Base-by-base conservation (phyloP, 2,329 filamentous ascomycete species). In the Botrytis pseudocinerea region DNA sequence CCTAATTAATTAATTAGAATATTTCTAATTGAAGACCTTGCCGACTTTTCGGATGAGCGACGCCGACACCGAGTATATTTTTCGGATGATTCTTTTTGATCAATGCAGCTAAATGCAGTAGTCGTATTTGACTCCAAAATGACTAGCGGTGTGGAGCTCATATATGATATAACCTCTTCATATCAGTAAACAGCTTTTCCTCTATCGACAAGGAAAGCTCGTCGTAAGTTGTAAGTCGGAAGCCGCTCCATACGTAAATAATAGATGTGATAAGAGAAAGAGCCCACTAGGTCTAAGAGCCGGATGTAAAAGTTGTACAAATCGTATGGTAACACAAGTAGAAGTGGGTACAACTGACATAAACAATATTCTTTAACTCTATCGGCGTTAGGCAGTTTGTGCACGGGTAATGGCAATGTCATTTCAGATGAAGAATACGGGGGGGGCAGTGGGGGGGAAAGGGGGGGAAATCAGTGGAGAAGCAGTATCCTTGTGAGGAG, bases 91-190 rank as follows among this genome's bases (percentile, higher is more conserved):
- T 70, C 42, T 70, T 60, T 61, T 62, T 35, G 16, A 25, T 70
- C 25, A 38, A 57, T 42, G 48, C 51, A 69, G 25, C 61, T 64
- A 57, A 40, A 68, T 35, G 48, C n/a, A 51, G 69, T 28, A 65
- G 28, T 71, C 59, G 35, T 71, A 71, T 64, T 64, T 54, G 46
- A 28, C 60, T 57, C n/a, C n/a, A 57, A 65, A 54, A 28, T 40
- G 60, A 65, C 38, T 64, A 71, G 69, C 69, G 69, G 69, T 69
- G 28, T 71, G 60, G 48, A 35, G 35, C 48, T 42, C 65, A 57
- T 32, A 68, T 54, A 28, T 42, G 48, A 57, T 42, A 57, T 42
- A 66, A 66, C 25, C 25, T 66, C 46, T 66, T 20, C 46, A 54
- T 54, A 32, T 54, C 32, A 12, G 46, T 54, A 32, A 51, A 32